Percentiles rank a stretch among this genome's conserved stretches.
phyloP scores from a whole-genome alignment of 1,139 yeast genomes.

The Yamadazyma blattariae region DNA sequence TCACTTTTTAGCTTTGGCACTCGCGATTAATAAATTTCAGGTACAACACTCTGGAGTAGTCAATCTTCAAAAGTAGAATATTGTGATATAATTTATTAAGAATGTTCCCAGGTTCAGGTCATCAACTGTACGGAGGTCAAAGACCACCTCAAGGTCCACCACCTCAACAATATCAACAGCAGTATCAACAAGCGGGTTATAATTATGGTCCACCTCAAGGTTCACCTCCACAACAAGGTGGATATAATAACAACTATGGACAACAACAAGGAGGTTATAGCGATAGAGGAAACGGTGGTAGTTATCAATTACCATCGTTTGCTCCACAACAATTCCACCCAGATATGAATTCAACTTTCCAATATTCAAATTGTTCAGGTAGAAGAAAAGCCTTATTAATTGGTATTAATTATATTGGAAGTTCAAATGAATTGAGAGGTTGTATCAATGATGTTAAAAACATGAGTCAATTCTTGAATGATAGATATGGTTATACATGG shows the following conservation, averaged over 20 bases:
- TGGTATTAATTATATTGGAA: conserved; percentile 85
- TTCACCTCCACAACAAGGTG: conserved; percentile 1
- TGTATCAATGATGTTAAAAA: conserved; percentile 82
- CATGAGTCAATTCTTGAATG: conserved; percentile 55
- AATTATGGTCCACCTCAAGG: conserved; percentile 15
- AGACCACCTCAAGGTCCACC: conserved; percentile 7
- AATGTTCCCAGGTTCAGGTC: conserved; percentile 39
- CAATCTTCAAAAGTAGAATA: too few relatives aligned
- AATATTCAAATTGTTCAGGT: conserved; percentile 77
- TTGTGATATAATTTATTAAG: too few relatives aligned
- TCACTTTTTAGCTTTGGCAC: too few relatives aligned
- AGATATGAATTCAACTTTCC: conserved; percentile 40
- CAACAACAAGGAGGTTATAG: conserved; percentile 8
- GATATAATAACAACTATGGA: not conserved
- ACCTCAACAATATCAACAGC: conserved; percentile 13
- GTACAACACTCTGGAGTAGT: too few relatives aligned
- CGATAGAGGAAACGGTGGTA: conserved; percentile 2
- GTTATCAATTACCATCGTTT: conserved; percentile 21
- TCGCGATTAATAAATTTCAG: too few relatives aligned
- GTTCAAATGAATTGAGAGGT: conserved; percentile 70
- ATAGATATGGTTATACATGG: conserved; percentile 60
- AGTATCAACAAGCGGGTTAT: conserved; percentile 8
- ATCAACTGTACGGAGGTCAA: conserved; percentile 15
- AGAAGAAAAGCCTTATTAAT: conserved; percentile 76
- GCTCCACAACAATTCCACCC: conserved; percentile 33